Conservation (phyloP, 2,329 filamentous ascomycete genomes). For the Fusarium liriodendri region DNA sequence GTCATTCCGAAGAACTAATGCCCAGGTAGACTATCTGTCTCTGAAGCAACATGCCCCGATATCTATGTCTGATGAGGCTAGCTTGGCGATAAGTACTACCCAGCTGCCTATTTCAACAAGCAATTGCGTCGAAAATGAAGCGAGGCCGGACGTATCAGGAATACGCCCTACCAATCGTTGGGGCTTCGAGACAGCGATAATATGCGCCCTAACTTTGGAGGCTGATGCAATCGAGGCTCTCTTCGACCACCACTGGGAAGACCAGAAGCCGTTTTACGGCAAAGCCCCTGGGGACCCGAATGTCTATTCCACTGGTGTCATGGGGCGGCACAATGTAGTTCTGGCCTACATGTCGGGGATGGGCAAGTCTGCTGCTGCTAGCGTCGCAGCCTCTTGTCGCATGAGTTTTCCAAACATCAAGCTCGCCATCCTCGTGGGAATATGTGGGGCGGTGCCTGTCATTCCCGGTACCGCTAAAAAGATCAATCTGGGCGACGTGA, state of each 20-base stretch:
- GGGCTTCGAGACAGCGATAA: conserved; percentile 13
- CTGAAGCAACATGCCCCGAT: background rate
- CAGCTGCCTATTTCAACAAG: no score
- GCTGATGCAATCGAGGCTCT: background rate
- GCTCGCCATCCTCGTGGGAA: background rate
- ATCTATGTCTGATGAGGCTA: no score
- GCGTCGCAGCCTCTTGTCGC: background rate
- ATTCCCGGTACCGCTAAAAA: accelerated
- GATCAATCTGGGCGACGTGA: background rate
- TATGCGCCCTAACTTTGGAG: background rate
- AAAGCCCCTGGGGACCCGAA: conserved; percentile 1
- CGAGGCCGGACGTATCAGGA: no score
- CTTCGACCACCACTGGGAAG: conserved; percentile 8
- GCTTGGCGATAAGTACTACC: no score
- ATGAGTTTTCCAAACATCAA: conserved; percentile 3
- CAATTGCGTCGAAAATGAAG: no score
- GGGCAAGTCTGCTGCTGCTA: background rate
- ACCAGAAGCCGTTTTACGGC: background rate
- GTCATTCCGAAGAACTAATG: background rate
- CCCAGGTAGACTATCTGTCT: background rate
- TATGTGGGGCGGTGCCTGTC: background rate
- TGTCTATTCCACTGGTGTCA: background rate
- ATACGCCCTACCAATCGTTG: background rate
- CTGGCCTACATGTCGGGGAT: background rate
- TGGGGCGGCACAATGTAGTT: background rate